Conservation (phyloP, 2,329 filamentous ascomycete species). For the Diplocarpon mali region DNA sequence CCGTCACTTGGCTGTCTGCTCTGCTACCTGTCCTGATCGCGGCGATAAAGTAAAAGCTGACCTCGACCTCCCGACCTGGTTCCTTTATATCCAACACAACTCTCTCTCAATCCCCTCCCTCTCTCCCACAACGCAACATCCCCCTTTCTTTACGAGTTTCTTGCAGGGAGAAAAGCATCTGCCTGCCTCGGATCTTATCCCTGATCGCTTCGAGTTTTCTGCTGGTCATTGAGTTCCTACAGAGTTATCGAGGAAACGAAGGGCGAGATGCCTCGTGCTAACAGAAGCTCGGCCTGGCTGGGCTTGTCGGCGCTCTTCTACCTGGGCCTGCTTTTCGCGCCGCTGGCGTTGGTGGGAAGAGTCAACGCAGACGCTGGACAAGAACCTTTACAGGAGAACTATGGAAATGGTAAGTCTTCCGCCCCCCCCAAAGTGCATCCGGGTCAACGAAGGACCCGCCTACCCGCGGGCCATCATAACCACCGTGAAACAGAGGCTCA, state of each 20-base stretch:
- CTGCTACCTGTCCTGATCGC: background rate
- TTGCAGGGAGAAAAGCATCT: too few relatives aligned
- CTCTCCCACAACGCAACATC: background rate
- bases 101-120: background rate
- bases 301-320: conserved; percentile 86
- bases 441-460: background rate
- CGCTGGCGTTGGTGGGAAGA: conserved; percentile 71
- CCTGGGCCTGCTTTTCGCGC: conserved; percentile 79
- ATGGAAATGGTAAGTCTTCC: conserved; percentile 52
- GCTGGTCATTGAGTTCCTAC: conserved; percentile 21
- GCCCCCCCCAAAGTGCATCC: background rate
- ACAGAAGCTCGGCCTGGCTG: conserved; percentile 60
- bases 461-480: too few relatives aligned
- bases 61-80: conserved; percentile 5
- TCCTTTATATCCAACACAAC: conserved; percentile 2
- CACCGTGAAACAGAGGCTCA: conserved; percentile 10
- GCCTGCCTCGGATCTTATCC: too few relatives aligned
- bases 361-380: conserved; percentile 63
- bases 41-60: conserved; percentile 2
- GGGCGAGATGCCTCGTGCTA: conserved; percentile 44
- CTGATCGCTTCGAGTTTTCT: too few relatives aligned
- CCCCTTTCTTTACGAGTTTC: too few relatives aligned
- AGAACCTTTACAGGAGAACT: conserved; percentile 52
- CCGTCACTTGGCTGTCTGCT: background rate
- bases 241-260: background rate